A percentile compares a stretch with the other conserved stretches of the same genome.
Conservation (phyloP, 83 land plant species). For the Thuja plicata region DNA sequence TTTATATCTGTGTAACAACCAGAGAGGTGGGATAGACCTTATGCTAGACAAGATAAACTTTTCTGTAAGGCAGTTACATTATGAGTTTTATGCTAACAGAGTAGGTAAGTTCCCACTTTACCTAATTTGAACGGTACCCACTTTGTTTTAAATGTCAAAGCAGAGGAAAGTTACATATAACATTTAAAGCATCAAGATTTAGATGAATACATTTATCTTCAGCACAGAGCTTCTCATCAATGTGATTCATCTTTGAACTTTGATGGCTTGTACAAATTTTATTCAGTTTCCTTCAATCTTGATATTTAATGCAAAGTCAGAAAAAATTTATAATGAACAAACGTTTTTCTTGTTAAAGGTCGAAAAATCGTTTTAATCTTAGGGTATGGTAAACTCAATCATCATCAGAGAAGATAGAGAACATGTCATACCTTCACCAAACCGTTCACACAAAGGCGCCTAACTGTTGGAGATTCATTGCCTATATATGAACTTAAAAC, state of each 20-base stretch:
- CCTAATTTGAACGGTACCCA: neutral
- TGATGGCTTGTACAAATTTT: neutral
- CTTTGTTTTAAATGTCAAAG: neutral
- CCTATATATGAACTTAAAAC: constrained; percentile 14
- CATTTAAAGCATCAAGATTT: neutral
- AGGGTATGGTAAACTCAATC: neutral
- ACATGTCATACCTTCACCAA: constrained; percentile 8
- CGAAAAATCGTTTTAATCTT: neutral
- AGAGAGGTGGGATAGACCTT: neutral
- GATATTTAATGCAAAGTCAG: neutral
- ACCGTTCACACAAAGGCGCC: constrained; percentile 11
- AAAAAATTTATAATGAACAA: neutral
- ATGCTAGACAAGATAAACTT: neutral
- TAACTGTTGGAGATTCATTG: constrained; percentile 8
- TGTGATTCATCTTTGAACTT: neutral
- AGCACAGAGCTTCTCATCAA: neutral
- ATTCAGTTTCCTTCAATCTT: neutral
- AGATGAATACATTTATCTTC: neutral
- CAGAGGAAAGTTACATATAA: neutral
- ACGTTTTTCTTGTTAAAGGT: neutral
- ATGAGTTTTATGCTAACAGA: neutral
- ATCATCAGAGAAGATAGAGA: neutral
- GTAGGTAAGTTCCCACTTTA: neutral
- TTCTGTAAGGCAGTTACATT: neutral
- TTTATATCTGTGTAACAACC: neutral